phyloP scores from a whole-genome alignment of 1,284 basidiomycete species.

The Ustilago sp. region DNA sequence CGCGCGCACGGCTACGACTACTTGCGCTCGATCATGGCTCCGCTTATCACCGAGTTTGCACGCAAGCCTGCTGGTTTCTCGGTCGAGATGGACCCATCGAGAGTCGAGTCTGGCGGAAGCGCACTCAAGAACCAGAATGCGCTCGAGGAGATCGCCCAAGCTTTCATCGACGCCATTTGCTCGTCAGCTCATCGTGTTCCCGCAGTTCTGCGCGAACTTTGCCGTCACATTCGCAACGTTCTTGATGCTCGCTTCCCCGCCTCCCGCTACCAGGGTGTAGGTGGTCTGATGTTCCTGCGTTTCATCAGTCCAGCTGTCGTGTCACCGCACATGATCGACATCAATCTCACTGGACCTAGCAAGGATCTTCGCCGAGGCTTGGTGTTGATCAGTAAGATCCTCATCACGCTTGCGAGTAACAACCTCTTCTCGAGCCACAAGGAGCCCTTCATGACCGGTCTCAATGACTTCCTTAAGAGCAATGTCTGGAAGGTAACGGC shows the following conservation, averaged over 20 bases:
- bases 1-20: constrained; percentile 67
- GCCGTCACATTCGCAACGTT: constrained; percentile 62
- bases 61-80: constrained; percentile 60
- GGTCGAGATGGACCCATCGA: constrained; percentile 63
- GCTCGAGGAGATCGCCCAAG: constrained; percentile 63
- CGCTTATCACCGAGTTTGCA: constrained; percentile 62
- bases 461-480: constrained; percentile 65
- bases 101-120: constrained; percentile 56
- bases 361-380: constrained; percentile 61
- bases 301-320: constrained; percentile 66
- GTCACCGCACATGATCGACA: constrained; percentile 65
- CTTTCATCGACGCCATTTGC: constrained; percentile 65
- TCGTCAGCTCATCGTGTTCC: constrained; percentile 63
- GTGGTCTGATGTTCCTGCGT: constrained; percentile 65
- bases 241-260: constrained; percentile 63
- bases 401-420: constrained; percentile 64
- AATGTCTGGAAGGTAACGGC: constrained; percentile 64
- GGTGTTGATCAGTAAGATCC: constrained; percentile 64
- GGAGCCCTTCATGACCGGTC: constrained; percentile 63
- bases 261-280: constrained; percentile 64
- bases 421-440: constrained; percentile 64
- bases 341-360: constrained; percentile 59
- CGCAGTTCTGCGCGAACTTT: constrained; percentile 65
- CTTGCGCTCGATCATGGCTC: constrained; percentile 62
- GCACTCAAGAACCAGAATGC: constrained; percentile 56